Conservation (phyloP, 495 filamentous ascomycete genomes). For the Cladorrhinum samala region DNA sequence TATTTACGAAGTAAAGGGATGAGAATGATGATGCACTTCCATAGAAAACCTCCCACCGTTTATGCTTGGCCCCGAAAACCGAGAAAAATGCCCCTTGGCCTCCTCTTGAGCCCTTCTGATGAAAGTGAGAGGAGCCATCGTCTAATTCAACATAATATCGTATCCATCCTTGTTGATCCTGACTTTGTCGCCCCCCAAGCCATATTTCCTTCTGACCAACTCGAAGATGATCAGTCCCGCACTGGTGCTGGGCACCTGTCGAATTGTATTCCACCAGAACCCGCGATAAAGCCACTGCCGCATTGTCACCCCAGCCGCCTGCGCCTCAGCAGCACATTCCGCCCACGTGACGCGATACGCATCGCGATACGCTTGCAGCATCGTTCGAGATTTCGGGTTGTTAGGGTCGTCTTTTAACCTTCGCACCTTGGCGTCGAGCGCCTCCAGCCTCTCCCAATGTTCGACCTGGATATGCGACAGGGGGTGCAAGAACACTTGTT, state of each 20-base stretch:
- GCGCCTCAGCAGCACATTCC: constrained; percentile 59
- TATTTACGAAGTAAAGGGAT: too few relatives aligned
- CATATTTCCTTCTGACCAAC: constrained; percentile 74
- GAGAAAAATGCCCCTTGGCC: not conserved
- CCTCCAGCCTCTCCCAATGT: constrained; percentile 73
- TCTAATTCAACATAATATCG: constrained; percentile 59
- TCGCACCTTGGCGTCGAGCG: constrained; percentile 57
- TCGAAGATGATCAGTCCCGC: constrained; percentile 89
- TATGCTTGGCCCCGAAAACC: not conserved
- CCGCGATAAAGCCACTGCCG: constrained; percentile 68
- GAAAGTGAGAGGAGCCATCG: not conserved
- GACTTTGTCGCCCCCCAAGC: constrained; percentile 57
- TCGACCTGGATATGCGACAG: constrained; percentile 66
- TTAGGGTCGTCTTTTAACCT: constrained; percentile 28
- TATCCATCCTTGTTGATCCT: constrained; percentile 56
- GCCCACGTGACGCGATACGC: constrained; percentile 73
- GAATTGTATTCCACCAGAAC: constrained; percentile 66
- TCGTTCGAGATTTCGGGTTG: constrained; percentile 31
- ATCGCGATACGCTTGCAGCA: constrained; percentile 61
- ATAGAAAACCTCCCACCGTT: too few relatives aligned
- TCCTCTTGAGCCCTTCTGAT: not conserved
- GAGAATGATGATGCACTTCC: too few relatives aligned
- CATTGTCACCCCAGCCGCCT: constrained; percentile 55
- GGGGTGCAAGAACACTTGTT: constrained; percentile 76
- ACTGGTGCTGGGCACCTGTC: constrained; percentile 82